Percentiles rank a stretch among this genome's conserved stretches.
Conservation (phyloP, 1,284 basidiomycete species). For the Sporisorium reilianum region DNA sequence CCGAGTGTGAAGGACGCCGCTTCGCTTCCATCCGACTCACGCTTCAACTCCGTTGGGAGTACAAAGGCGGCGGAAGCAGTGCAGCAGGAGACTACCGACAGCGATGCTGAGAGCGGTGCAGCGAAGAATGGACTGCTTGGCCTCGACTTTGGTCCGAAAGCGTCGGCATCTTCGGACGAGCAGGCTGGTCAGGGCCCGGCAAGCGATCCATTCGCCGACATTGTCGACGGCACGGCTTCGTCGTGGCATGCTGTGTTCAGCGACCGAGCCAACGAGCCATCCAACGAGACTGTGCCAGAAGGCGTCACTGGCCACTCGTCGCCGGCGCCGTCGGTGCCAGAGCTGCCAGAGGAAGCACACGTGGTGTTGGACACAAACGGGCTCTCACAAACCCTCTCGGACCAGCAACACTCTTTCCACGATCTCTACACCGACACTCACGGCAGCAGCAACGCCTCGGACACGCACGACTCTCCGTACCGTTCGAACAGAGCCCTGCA, state of each 20-base stretch:
- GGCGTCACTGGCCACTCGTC: background rate
- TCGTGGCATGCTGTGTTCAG: constrained; percentile 47
- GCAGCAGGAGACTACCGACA: background rate
- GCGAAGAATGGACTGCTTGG: constrained; percentile 29
- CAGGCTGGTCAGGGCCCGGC: background rate
- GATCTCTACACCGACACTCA: constrained; percentile 7
- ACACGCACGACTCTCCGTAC: constrained; percentile 16
- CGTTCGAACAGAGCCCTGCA: constrained; percentile 37
- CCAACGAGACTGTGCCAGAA: background rate
- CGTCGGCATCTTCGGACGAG: background rate
- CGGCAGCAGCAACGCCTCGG: constrained; percentile 7
- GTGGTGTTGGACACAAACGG: constrained; percentile 38
- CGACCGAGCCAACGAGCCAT: constrained; percentile 5
- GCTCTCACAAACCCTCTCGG: constrained; percentile 45
- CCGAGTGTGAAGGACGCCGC: constrained; percentile 17
- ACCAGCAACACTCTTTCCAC: constrained; percentile 32
- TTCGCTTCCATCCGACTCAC: constrained; percentile 9
- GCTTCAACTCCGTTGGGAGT: constrained; percentile 10
- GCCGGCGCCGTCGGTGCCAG: background rate
- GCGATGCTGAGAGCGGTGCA: constrained; percentile 10
- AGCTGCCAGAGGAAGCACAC: constrained; percentile 17
- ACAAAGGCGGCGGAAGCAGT: background rate
- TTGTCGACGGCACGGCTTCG: constrained; percentile 36
- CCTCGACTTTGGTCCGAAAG: constrained; percentile 19
- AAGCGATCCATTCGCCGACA: constrained; percentile 26